phyloP scores from a whole-genome alignment of 129 eudicot species.

The Solidago caesia region DNA sequence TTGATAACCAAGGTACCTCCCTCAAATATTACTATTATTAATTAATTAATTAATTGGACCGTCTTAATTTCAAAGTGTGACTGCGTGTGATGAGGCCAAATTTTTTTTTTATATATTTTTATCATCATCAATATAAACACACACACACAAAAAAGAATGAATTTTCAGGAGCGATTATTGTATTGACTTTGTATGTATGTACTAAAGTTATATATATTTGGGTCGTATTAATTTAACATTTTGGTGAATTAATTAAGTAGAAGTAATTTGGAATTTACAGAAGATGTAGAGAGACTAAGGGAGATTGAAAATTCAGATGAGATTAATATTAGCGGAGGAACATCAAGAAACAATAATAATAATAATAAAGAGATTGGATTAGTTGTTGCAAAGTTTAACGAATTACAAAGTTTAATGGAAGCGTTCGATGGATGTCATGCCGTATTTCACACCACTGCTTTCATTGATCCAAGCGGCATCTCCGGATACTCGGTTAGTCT shows the following conservation, averaged over 20 bases:
- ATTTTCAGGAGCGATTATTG: background rate
- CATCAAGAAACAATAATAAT: conserved; percentile 26
- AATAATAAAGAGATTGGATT: conserved; percentile 32
- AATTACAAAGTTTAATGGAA: conserved; percentile 43
- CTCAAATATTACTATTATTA: too few relatives aligned
- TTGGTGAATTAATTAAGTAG: background rate
- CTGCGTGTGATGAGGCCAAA: too few relatives aligned
- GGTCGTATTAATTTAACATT: background rate
- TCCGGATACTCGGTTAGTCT: conserved; percentile 54
- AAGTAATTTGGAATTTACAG: conserved; percentile 37
- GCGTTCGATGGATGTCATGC: conserved; percentile 71
- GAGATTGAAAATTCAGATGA: conserved; percentile 63
- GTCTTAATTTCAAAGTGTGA: too few relatives aligned
- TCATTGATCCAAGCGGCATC: conserved; percentile 72
- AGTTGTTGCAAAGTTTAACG: conserved; percentile 49
- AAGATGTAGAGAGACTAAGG: conserved; percentile 59
- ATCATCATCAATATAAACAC: too few relatives aligned
- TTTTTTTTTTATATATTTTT: too few relatives aligned
- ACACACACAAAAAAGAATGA: too few relatives aligned
- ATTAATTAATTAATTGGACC: too few relatives aligned
- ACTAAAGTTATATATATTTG: background rate
- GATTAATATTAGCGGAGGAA: conserved; percentile 27
- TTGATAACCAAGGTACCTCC: conserved; percentile 61
- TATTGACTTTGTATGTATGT: conserved; percentile 9
- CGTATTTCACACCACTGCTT: conserved; percentile 70